Conservation (phyloP, 805 yeast genomes). For the Ogataea corticis region DNA sequence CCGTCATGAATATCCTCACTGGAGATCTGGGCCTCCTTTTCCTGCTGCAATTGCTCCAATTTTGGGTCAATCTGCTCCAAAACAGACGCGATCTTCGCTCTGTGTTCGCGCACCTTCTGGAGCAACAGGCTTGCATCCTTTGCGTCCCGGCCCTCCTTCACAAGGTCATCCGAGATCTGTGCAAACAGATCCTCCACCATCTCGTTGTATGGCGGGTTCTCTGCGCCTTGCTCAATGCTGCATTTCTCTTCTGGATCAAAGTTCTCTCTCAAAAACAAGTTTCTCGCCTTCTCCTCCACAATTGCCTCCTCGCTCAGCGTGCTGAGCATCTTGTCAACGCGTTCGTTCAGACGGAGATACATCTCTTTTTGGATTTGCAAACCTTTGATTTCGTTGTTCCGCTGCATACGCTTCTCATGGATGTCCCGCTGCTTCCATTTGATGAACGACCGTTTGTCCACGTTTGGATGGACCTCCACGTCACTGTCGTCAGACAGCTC, state of each 20-base stretch:
- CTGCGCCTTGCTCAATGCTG: constrained; percentile 35
- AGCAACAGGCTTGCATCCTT: constrained; percentile 38
- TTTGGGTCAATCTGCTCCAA: constrained; percentile 64
- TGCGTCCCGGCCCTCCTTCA: constrained; percentile 48
- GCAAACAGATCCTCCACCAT: constrained; percentile 88
- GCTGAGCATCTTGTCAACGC: constrained; percentile 65
- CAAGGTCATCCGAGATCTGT: constrained; percentile 67
- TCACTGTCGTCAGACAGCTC: constrained; percentile 97
- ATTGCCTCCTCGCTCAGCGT: constrained; percentile 43
- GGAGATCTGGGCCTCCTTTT: constrained; percentile 73
- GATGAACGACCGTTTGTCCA: constrained; percentile 88
- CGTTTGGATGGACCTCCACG: constrained; percentile 96
- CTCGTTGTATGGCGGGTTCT: constrained; percentile 73
- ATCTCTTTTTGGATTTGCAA: constrained; percentile 76
- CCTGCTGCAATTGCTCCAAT: constrained; percentile 64
- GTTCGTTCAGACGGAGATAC: constrained; percentile 70
- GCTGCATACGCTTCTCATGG: constrained; percentile 84
- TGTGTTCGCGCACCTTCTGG: constrained; percentile 56
- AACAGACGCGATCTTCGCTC: constrained; percentile 67
- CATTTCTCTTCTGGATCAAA: constrained; percentile 65
- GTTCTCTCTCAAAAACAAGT: constrained; percentile 44
- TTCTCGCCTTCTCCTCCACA: constrained; percentile 33
- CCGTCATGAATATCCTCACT: constrained; percentile 93
- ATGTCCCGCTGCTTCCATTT: constrained; percentile 97
- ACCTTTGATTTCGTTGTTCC: constrained; percentile 75